These are phyloP conservation scores for Rhodotorula babjevae DNA, from an alignment of 768 basidiomycete genomes.

Conservation along the genomic window DNA sequence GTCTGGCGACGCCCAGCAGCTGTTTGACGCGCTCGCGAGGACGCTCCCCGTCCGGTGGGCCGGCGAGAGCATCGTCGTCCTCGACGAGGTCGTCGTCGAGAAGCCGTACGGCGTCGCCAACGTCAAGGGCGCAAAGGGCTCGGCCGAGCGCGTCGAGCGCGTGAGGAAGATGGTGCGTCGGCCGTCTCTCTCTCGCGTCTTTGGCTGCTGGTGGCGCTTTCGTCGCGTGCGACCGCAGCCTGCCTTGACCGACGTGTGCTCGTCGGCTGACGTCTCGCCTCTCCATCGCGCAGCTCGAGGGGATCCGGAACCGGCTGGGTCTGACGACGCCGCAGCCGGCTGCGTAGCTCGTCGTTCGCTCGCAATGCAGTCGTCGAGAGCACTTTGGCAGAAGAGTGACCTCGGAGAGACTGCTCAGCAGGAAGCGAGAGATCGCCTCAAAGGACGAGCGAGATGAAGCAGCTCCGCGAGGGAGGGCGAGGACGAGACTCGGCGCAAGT, in stretches of 20 bases:
- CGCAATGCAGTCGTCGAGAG: too few relatives aligned
- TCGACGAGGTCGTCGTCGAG: conserved; percentile 40
- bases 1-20: conserved; percentile 18
- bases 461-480: too few relatives aligned
- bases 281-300: neutral
- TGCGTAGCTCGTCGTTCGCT: neutral
- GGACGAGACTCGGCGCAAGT: too few relatives aligned
- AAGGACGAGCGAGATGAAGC: too few relatives aligned
- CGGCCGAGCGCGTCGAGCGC: conserved; percentile 20
- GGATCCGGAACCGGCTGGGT: neutral
- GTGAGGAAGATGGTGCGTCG: conserved; percentile 23
- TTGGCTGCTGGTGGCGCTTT: neutral
- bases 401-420: too few relatives aligned
- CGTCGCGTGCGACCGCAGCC: too few relatives aligned
- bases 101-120: conserved; percentile 19
- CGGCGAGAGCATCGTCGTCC: conserved; percentile 29
- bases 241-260: too few relatives aligned
- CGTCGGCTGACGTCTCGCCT: too few relatives aligned
- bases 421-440: too few relatives aligned
- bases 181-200: neutral
- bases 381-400: too few relatives aligned
- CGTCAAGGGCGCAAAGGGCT: conserved; percentile 27
- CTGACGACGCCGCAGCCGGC: neutral
- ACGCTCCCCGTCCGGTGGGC: conserved; percentile 39
- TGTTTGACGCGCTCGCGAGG: conserved; percentile 34